Base-by-base conservation (phyloP, 1,284 basidiomycete genomes). In the Puccinia horiana region DNA sequence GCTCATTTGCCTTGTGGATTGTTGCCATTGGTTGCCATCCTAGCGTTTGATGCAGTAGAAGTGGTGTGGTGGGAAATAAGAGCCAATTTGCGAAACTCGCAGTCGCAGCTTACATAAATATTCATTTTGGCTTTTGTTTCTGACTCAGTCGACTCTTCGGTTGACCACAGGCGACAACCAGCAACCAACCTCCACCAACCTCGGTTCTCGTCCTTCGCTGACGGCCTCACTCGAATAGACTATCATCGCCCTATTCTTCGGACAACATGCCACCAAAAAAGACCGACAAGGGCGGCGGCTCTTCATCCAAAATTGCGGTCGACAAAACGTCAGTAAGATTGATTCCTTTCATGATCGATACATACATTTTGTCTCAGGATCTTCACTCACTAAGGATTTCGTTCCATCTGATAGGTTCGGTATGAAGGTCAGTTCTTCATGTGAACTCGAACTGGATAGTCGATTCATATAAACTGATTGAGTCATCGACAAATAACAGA, bases 401-500 rank as follows among this genome's bases (percentile, higher is more conserved):
- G 29, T 65, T 6, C 23, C n/a, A 4, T 18, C 12, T 40, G 42
- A 29, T 29, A 78, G 77, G 2, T 79, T 79, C 61, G 77, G 77
- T 18, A 79, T 79, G 77, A 79, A 79, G 77, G 77, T 79, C 23
- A 56, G 77, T 72, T 18, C 26, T 35, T 11, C 16, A 44, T 40
- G n/a, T 37, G 40, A 69, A n/a, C n/a, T n/a, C 18, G 26, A 16
- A 16, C 20, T 70, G 18, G 47, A 70, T 37, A 1, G 52, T 49
- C 20, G 49, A 49, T 20, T 49, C 14, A 1, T 16, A 47, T 44
- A 20, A 16, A 29, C 54, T 49, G 44, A 56, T 29, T 40, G 54
- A 79, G 42, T 72, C 35, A 14, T 37, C 29, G 20, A 47, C 32
- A 32, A 32, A 82, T 90, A 96, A 91, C 95, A 96, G 90, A 96